These are phyloP conservation scores for Austroboletus novae-zelandiae DNA, from an alignment of 1,284 basidiomycete species.

Conservation along the genomic window DNA sequence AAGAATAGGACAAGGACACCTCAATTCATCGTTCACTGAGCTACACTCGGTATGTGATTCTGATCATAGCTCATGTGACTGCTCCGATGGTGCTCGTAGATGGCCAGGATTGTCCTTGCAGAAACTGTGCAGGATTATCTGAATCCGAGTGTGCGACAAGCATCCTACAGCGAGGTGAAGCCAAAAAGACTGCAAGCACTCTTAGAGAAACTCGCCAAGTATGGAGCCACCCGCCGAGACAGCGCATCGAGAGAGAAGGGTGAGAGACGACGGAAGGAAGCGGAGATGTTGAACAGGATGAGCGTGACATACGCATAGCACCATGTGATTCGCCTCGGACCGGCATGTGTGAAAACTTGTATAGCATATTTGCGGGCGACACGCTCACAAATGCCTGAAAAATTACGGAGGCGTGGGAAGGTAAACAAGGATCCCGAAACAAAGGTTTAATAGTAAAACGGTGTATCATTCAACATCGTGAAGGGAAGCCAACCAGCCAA, in stretches of 20 bases:
- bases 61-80: background rate
- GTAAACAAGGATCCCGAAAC: constrained; percentile 27
- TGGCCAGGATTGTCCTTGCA: constrained; percentile 71
- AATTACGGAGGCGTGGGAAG: constrained; percentile 6
- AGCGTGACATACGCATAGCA: constrained; percentile 18
- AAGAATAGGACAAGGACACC: constrained; percentile 65
- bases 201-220: constrained; percentile 77
- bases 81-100: constrained; percentile 46
- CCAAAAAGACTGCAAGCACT: constrained; percentile 74
- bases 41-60: constrained; percentile 66
- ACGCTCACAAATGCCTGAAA: background rate
- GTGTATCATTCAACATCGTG: constrained; percentile 37
- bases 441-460: constrained; percentile 24
- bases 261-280: constrained; percentile 74
- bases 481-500: constrained; percentile 46
- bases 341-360: constrained; percentile 8
- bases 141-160: constrained; percentile 68
- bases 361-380: constrained; percentile 17
- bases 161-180: constrained; percentile 71
- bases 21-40: constrained; percentile 78
- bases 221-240: constrained; percentile 62
- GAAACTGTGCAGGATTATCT: constrained; percentile 80
- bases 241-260: constrained; percentile 55
- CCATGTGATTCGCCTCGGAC: too few species aligned
- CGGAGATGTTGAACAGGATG: constrained; percentile 66